A percentile compares a stretch with the other conserved stretches of the same genome.
Evolutionary conservation across 441 rosid species (phyloP).

Genomic region (Lepidium campestre): DNA sequence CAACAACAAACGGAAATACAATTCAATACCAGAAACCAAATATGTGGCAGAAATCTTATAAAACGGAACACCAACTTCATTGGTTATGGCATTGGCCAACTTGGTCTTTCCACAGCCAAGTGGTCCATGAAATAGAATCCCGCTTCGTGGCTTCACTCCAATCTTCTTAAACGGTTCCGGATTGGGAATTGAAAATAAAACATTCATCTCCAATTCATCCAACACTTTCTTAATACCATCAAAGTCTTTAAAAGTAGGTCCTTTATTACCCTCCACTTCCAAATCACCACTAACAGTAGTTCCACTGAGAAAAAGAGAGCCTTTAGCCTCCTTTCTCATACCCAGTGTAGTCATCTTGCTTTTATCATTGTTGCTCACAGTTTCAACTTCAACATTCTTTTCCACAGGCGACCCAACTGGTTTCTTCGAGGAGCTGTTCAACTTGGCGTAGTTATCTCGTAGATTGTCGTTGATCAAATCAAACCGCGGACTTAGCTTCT

Average conservation of each 20-base stretch:
- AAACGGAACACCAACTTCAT: constrained; percentile 80
- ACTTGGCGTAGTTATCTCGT: constrained; percentile 41
- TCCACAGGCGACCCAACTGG: constrained; percentile 31
- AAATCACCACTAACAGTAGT: constrained; percentile 19
- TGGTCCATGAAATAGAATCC: constrained; percentile 83
- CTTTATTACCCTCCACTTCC: constrained; percentile 36
- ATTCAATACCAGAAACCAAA: constrained; percentile 61
- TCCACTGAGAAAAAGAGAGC: constrained; percentile 13
- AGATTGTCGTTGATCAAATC: constrained; percentile 60
- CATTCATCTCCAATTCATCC: constrained; percentile 71
- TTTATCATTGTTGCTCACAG: constrained; percentile 32
- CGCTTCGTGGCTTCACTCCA: constrained; percentile 75
- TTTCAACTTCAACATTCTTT: constrained; percentile 61
- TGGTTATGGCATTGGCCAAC: constrained; percentile 90
- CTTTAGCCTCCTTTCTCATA: constrained; percentile 23
- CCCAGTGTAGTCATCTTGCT: constrained; percentile 34
- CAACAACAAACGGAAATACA: background rate
- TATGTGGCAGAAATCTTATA: constrained; percentile 88
- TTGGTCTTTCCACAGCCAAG: constrained; percentile 99
- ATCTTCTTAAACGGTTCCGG: constrained; percentile 56
- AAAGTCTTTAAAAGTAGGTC: constrained; percentile 77
- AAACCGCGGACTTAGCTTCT: constrained; percentile 52
- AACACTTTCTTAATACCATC: constrained; percentile 66
- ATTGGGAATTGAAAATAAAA: constrained; percentile 68
- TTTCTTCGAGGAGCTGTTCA: constrained; percentile 22